Evolutionary conservation across 257 asterid genomes (phyloP).

Genomic region (Solanum pinnatisectum): DNA sequence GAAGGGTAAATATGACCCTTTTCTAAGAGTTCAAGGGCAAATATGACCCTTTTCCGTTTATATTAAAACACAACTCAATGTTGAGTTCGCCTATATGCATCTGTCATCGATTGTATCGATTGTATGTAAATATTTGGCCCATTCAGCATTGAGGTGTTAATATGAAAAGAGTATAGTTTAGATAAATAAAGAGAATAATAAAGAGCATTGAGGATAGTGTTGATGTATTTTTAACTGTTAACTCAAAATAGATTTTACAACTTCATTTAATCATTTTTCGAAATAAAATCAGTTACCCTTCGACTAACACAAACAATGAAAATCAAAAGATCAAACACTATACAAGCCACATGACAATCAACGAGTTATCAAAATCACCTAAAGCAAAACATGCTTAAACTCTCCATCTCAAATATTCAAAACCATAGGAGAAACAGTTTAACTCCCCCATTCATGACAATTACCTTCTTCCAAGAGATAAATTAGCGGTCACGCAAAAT

Average conservation of each 20-base stretch:
- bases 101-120: too few relatives aligned
- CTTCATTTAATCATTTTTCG: neutral
- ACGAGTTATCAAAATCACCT: neutral
- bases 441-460: neutral
- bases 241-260: neutral
- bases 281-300: neutral
- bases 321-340: neutral
- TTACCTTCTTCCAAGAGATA: neutral
- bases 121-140: neutral
- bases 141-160: neutral
- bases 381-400: neutral
- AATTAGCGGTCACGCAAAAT: neutral
- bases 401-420: neutral
- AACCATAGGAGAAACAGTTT: neutral
- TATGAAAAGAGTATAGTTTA: neutral
- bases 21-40: too few relatives aligned
- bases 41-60: too few relatives aligned
- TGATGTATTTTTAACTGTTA: neutral
- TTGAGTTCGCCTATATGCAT: too few relatives aligned
- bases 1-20: too few relatives aligned
- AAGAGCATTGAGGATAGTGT: neutral
- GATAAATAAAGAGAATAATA: too few relatives aligned
- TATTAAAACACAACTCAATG: too few relatives aligned
- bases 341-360: neutral
- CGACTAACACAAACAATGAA: neutral